Base-by-base conservation (phyloP, 257 asterid species). In the Forsythia viridissima region DNA sequence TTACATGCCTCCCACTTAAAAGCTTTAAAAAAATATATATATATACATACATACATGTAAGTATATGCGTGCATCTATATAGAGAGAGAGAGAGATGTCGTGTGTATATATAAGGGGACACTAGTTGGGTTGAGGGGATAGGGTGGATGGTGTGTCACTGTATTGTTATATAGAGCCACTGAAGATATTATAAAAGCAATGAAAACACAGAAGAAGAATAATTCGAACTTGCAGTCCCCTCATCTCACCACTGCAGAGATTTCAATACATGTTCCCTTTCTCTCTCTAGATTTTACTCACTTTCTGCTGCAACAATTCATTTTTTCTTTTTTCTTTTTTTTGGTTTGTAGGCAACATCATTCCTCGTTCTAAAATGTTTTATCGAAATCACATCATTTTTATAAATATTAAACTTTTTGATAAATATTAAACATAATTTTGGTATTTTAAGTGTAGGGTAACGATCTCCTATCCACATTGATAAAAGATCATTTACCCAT, bases 141-240 rank as follows among this genome's bases (percentile, higher is more conserved):
- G 39, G 65, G 77, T 80, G 81, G 39, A 67, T 69, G 34, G 34
- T 30, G 34, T 1, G 1, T 30, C 34, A 30, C 34, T 30, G 34
- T 30, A 30, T 30, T 30, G 34, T 30, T 30, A 30, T 30, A 30
- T 30, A 30, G 34, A 30, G 34, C 34, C 34, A 30, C 34, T 30
- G 34, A 30, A 1, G 34, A 30, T 30, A 30, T 30, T 30, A 8
- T 46, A 46, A 8, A 46, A 8, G 12, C 12, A 84, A 74, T 42
- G 51, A 79, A 82, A 84, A 85, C 83, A 77, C 84, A 77, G 44
- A 81, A 82, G 84, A 85, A 84, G 89, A 86, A 85, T 87, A 81
- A 82, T 84, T 84, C 82, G 88, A 89, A 87, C 88, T 87, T 88
- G 91, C 87, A 87, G 91, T 83, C 34, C 34, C 34, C 34, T 30